Evolutionary conservation across 495 filamentous ascomycete species (phyloP), one percentile per base, ranked within the genome.

Genomic region (Podospora appendiculata): DNA sequence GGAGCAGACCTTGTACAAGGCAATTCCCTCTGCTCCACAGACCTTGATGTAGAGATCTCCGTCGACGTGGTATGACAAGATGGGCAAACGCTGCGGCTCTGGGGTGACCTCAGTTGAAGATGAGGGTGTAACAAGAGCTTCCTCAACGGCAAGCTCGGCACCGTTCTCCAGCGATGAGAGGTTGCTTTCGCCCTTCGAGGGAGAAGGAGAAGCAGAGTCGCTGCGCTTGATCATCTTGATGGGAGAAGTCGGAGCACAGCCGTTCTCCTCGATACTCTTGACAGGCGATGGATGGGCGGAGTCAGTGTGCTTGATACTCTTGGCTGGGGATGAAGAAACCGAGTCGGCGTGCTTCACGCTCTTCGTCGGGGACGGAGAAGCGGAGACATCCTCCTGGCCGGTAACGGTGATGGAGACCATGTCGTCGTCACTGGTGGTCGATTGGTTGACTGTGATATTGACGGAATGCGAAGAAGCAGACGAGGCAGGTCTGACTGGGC

Each of bases 31-130:
- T 7, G 44, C 8, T 12, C 45, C 41, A 4, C 38, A 42, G 6
- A 58, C 49, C 39, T 41, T 53, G 38, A 58, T 35, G 25, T 51
- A 53, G 13, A 58, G 7, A 41, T 63, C 60, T 8, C 52, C 49
- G 32, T 60, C 45, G 1, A 43, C 41, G 41, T 60, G 60, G 44
- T 60, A 63, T 1, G 55, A 55, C 9, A 33, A 38, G 13, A 38
- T 13, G 13, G 3, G 2, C 10, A 38, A 13, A 3, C 13, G 9
- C 3, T 3, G 9, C 36, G 3, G 10, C 36, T 10, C 36, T 11
- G 36, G 10, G 36, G 10, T 38, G 9, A 11, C 36, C 9, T 38
- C 36, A 13, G 36, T 10, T 13, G 9, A 10, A 7, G 36, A 13
- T 13, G 9, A 2, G 36, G 36, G 36, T 1, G 36, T 38, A 7